Evolutionary conservation across 345 rosid genomes (phyloP).

Genomic region (Salix suchowensis): DNA sequence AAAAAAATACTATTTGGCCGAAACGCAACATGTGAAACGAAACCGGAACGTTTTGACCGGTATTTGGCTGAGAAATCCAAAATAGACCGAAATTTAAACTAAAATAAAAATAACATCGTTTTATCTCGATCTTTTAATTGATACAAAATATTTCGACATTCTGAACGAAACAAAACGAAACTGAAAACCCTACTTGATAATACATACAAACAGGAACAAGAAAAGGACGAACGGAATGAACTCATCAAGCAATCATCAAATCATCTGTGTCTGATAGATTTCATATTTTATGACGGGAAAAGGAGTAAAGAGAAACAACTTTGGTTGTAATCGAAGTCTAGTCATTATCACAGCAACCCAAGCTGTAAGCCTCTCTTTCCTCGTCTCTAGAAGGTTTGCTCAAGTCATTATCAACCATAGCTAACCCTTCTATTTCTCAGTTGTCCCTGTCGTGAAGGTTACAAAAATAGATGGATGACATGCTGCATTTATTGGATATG

Average conservation of each 20-base stretch:
- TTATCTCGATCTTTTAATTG: too few relatives aligned
- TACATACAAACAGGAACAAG: background rate
- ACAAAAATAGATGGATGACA: too few relatives aligned
- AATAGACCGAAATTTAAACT: too few relatives aligned
- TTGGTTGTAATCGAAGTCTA: constrained; percentile 7
- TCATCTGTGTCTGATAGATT: too few relatives aligned
- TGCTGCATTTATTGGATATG: background rate
- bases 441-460: background rate
- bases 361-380: background rate
- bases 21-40: too few relatives aligned
- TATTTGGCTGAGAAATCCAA: too few relatives aligned
- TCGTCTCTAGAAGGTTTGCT: constrained; percentile 1
- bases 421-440: background rate
- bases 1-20: too few relatives aligned
- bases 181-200: background rate
- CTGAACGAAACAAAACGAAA: too few relatives aligned
- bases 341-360: constrained; percentile 9
- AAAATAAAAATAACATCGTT: too few relatives aligned
- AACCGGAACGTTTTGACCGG: too few relatives aligned
- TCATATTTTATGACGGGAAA: background rate
- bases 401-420: constrained; percentile 1
- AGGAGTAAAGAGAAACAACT: background rate
- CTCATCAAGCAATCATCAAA: background rate
- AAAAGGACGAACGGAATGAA: background rate
- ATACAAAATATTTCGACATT: too few relatives aligned